Evolutionary conservation across 495 filamentous ascomycete species (phyloP).

Genomic region (Penicillium dipodomyicola): DNA sequence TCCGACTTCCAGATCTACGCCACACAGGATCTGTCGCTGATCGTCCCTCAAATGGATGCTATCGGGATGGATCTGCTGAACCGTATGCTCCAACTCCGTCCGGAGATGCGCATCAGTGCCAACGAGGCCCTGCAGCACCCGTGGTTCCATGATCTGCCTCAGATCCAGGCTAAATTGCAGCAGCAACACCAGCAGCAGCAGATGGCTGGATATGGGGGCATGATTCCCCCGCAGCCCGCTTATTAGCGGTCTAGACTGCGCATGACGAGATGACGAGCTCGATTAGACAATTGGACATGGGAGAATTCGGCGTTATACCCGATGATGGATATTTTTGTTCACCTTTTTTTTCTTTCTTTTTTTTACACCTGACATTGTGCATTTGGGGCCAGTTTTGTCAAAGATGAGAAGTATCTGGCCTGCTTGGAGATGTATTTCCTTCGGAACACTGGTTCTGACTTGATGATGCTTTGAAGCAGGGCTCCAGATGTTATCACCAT

Average conservation of each 20-base stretch:
- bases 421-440: conserved; percentile 11
- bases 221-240: conserved; percentile 40
- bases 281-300: conserved; percentile 35
- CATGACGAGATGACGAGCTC: conserved; percentile 35
- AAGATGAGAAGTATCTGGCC: conserved; percentile 3
- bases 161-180: conserved; percentile 51
- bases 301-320: conserved; percentile 40
- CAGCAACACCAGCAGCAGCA: conserved; percentile 45
- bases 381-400: conserved; percentile 4
- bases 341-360: conserved; percentile 11
- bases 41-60: conserved; percentile 86
- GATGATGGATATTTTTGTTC: conserved; percentile 20
- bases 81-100: conserved; percentile 87
- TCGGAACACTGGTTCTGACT: background rate
- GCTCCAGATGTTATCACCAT: background rate
- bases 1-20: conserved; percentile 88
- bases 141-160: conserved; percentile 76
- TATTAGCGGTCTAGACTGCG: conserved; percentile 30
- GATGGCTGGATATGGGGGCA: conserved; percentile 45
- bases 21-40: conserved; percentile 83
- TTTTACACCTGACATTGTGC: conserved; percentile 9
- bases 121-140: conserved; percentile 79
- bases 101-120: conserved; percentile 87
- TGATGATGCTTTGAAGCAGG: background rate
- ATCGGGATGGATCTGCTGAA: conserved; percentile 81